Conservation (phyloP, 345 rosid genomes). For the Odontarrhena argentea region DNA sequence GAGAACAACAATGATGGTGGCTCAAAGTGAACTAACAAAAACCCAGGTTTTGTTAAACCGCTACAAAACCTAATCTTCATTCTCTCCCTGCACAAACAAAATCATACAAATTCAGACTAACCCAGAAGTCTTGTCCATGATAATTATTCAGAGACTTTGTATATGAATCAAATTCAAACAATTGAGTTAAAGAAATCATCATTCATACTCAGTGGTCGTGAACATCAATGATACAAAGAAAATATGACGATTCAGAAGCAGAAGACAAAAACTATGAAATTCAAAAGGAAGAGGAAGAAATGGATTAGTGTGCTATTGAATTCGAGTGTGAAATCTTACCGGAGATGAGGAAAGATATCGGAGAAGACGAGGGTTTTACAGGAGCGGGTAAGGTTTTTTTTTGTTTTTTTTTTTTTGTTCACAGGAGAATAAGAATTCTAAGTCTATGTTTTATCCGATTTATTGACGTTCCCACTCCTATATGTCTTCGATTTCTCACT, state of each 20-base stretch:
- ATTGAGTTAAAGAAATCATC: not conserved
- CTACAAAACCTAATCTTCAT: slow-evolving; percentile 64
- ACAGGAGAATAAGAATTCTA: slow-evolving; percentile 8
- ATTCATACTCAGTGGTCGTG: not conserved
- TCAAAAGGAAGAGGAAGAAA: slow-evolving; percentile 13
- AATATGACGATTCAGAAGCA: not conserved
- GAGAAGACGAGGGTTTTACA: slow-evolving; percentile 41
- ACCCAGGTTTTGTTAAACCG: slow-evolving; percentile 55
- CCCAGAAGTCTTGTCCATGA: not conserved
- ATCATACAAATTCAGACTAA: not conserved
- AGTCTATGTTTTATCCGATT: slow-evolving; percentile 26
- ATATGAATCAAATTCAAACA: slow-evolving; percentile 16
- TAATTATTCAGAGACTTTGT: not conserved
- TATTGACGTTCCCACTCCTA: not conserved
- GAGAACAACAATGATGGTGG: slow-evolving; percentile 49
- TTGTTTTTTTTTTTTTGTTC: not conserved
- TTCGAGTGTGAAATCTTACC: slow-evolving; percentile 33
- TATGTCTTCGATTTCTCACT: not conserved
- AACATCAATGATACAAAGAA: slow-evolving; percentile 1
- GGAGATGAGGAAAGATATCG: slow-evolving; percentile 21
- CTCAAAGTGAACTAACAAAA: slow-evolving; percentile 60
- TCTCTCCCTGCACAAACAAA: slow-evolving; percentile 18
- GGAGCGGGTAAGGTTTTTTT: slow-evolving; percentile 38
- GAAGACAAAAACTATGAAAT: not conserved
- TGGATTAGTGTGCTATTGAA: not conserved